Percentiles rank a stretch among this genome's conserved stretches.
These are phyloP conservation scores for Acanthochlamys bracteata DNA, from an alignment of 106 monocot species.

Conservation along the genomic window DNA sequence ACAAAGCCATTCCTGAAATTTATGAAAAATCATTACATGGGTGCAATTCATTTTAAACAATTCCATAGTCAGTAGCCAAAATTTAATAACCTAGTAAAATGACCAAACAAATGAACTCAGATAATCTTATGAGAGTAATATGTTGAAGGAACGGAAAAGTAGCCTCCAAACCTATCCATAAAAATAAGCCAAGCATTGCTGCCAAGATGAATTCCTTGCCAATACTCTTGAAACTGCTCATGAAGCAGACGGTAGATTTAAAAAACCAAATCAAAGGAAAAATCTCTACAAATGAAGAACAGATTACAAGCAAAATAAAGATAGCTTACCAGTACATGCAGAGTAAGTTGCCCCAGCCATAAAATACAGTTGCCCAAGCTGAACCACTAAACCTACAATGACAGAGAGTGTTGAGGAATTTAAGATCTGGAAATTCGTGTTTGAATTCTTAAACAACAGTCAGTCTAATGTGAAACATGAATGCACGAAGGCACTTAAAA, in stretches of 20 bases:
- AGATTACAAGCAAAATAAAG: background rate
- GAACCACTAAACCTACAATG: conserved; percentile 64
- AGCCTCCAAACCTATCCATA: conserved; percentile 49
- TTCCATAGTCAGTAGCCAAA: background rate
- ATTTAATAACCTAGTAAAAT: background rate
- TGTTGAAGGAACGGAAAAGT: background rate
- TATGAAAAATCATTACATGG: background rate
- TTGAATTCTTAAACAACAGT: background rate
- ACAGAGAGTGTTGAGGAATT: background rate
- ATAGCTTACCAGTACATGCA: conserved; percentile 62
- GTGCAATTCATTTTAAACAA: background rate
- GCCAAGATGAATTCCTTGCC: conserved; percentile 47
- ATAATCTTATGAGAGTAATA: background rate
- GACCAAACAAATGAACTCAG: background rate
- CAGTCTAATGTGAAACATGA: background rate
- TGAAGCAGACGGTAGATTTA: background rate
- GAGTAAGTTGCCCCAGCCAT: conserved; percentile 65
- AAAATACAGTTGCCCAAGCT: conserved; percentile 53
- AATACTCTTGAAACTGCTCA: conserved; percentile 49
- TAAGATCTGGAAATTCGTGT: background rate
- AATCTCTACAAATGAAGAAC: background rate
- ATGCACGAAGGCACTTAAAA: background rate
- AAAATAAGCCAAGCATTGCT: conserved; percentile 38
- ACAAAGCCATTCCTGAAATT: conserved; percentile 33
- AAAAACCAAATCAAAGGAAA: background rate